Base-by-base conservation (phyloP, 2,329 filamentous ascomycete genomes). In the Coniochaeta pulveracea region DNA sequence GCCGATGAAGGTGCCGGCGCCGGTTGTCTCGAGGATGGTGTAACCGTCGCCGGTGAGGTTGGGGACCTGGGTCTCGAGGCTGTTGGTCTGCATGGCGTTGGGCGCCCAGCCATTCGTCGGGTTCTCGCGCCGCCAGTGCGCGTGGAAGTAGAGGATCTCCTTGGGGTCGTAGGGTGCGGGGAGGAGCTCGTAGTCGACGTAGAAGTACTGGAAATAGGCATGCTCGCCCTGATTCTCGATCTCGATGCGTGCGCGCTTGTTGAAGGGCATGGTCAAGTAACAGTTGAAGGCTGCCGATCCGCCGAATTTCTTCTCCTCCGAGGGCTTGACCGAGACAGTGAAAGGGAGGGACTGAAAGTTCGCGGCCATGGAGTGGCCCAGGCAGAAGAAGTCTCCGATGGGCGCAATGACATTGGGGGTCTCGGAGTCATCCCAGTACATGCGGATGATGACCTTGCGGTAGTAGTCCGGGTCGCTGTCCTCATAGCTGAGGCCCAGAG, bases 171-270 rank as follows among this genome's bases (percentile, higher is more conserved):
- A 37, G 4, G 47, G 46, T 27, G 46, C 34, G 1, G 46, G 34
- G 22, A 44, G 42, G 3, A 55, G 43, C 36, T 54, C 51, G 36
- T 55, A 55, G 43, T 55, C 50, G 30, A 55, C 51, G 33, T 54
- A 55, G 38, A 55, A 55, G 36, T 54, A 55, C 32, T 55, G 51
- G 34, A 55, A 38, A 35, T 54, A 54, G 18, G 51, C 47, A 9
- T 48, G 37, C 19, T 52, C 45, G 39, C 45, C 46, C 34, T 55
- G 51, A 35, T 55, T 55, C 40, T 55, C 50, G 30, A 55, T 45
- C 37, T 55, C 51, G 32, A 55, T 51, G 21, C 51, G 48, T 7
- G 51, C 51, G 9, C 47, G 49, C 27, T 44, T 53, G 41, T 55
- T 54, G 41, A 55, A 55, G 3, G 51, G 51, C 51, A 51, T 51